Evolutionary conservation across 176 grass and related monocot species (phyloP).

Genomic region (Carex scoparia): DNA sequence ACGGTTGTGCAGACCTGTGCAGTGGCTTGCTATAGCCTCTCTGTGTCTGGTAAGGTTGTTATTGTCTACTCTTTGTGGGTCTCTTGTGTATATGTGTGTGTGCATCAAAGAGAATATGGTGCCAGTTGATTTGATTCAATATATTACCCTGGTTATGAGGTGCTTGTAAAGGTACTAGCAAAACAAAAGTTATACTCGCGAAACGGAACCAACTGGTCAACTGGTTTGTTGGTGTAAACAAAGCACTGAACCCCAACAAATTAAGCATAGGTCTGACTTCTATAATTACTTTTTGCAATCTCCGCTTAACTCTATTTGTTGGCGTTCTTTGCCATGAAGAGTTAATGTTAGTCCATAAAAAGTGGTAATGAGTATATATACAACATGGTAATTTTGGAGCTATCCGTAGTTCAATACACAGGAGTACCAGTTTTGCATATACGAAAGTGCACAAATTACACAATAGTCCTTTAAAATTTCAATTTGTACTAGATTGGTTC

Average conservation of each 20-base stretch:
- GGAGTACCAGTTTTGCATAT: background rate
- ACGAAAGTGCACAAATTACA: background rate
- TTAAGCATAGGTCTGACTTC: background rate
- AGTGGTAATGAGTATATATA: background rate
- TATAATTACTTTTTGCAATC: background rate
- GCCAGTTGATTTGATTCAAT: background rate
- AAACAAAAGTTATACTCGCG: no score
- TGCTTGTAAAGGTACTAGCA: no score
- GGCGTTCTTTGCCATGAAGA: background rate
- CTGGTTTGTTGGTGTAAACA: background rate
- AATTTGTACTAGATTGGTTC: background rate
- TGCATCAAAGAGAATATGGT: background rate
- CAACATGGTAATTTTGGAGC: background rate
- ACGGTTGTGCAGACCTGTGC: constrained; percentile 94
- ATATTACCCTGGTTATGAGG: no score
- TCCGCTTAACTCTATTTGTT: background rate
- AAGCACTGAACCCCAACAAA: background rate
- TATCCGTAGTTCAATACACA: background rate
- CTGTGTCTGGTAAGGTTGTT: constrained; percentile 49
- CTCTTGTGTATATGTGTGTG: background rate
- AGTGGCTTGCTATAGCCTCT: constrained; percentile 91
- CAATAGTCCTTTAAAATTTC: background rate
- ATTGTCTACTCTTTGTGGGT: background rate
- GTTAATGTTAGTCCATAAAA: no score
- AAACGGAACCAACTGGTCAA: background rate